These are phyloP conservation scores for Pseudogymnoascus verrucosus DNA, from an alignment of 2,329 filamentous ascomycete genomes.

Conservation along the genomic window DNA sequence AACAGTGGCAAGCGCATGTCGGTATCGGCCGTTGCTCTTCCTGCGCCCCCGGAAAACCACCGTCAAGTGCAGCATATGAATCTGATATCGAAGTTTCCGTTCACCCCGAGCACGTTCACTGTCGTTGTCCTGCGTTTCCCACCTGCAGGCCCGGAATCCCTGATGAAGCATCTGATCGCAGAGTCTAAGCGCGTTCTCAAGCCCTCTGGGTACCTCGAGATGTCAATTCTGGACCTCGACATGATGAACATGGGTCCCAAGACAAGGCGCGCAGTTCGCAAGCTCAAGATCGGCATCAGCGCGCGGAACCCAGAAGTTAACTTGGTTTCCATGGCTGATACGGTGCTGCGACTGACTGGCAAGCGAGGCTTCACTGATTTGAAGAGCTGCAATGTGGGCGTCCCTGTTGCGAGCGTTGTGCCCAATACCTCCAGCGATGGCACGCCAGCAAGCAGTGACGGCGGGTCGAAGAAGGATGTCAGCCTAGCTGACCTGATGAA, in stretches of 20 bases:
- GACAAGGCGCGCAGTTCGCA: slow-evolving; percentile 59
- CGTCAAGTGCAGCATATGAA: slow-evolving; percentile 64
- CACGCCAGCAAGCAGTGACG: slow-evolving; percentile 20
- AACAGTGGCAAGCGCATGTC: slow-evolving; percentile 31
- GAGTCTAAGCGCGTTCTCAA: slow-evolving; percentile 72
- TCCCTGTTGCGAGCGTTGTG: slow-evolving; percentile 59
- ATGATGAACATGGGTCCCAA: slow-evolving; percentile 74
- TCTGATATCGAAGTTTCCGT: slow-evolving; percentile 55
- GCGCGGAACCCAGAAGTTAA: slow-evolving; percentile 50
- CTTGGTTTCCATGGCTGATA: slow-evolving; percentile 51
- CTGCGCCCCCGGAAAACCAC: slow-evolving; percentile 58
- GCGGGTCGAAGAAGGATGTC: slow-evolving; percentile 30
- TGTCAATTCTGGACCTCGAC: slow-evolving; percentile 70
- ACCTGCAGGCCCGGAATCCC: slow-evolving; percentile 55
- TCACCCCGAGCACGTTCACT: slow-evolving; percentile 67
- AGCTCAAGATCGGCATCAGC: slow-evolving; percentile 63
- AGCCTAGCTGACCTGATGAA: slow-evolving; percentile 65
- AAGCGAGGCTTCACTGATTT: slow-evolving; percentile 62
- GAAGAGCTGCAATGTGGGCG: slow-evolving; percentile 68
- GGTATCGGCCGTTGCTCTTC: slow-evolving; percentile 38
- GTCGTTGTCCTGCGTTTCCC: slow-evolving; percentile 73
- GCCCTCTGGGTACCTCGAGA: slow-evolving; percentile 70
- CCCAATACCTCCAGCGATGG: slow-evolving; percentile 24
- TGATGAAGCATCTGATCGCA: slow-evolving; percentile 62
- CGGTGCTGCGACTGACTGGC: slow-evolving; percentile 59